Percentiles rank a stretch among this genome's conserved stretches.
phyloP scores from a whole-genome alignment of 345 rosid species.

The Eucalyptus melliodora region DNA sequence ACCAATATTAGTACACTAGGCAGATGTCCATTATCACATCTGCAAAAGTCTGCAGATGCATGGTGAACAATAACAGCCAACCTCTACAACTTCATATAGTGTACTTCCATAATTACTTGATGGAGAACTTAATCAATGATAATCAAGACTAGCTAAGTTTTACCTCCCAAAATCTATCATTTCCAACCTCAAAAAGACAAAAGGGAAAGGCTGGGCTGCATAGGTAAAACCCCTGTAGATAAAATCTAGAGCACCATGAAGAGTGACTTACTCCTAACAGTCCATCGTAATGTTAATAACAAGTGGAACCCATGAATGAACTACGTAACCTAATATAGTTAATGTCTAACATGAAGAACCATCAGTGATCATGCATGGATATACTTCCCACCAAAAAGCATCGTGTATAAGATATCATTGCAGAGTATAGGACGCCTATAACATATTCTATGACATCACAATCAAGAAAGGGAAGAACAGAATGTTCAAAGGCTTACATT shows the following conservation, averaged over 20 bases:
- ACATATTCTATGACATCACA: background rate
- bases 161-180: background rate
- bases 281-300: background rate
- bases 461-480: background rate
- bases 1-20: background rate
- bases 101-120: background rate
- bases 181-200: background rate
- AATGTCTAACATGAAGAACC: background rate
- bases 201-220: background rate
- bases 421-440: background rate
- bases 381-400: background rate
- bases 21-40: background rate
- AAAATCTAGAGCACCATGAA: background rate
- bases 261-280: background rate
- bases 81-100: background rate
- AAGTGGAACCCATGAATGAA: background rate
- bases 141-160: background rate
- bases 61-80: background rate
- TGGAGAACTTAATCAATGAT: background rate
- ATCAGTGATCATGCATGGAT: background rate
- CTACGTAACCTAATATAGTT: background rate
- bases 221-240: background rate
- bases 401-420: background rate
- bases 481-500: constrained; percentile 41
- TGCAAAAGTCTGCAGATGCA: background rate